Evolutionary conservation across 495 filamentous ascomycete species (phyloP).

Genomic region (Aspergillus heteromorphus): DNA sequence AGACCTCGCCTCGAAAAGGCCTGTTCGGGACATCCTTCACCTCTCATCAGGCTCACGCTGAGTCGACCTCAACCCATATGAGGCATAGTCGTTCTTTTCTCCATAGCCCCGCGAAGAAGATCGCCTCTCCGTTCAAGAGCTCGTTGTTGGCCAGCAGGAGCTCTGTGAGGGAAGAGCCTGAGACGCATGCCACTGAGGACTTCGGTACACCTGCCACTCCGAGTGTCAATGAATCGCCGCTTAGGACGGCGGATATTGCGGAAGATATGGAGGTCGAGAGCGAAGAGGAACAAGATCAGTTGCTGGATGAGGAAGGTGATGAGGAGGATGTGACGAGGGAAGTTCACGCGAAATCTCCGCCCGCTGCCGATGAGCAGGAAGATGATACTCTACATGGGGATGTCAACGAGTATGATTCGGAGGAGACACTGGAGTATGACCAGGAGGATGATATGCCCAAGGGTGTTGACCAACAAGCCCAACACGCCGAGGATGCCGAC

Average conservation of each 20-base stretch:
- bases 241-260: constrained; percentile 1
- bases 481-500: constrained; percentile 15
- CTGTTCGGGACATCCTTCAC: constrained; percentile 32
- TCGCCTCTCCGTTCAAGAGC: constrained; percentile 35
- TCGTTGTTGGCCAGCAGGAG: constrained; percentile 18
- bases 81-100: constrained; percentile 32
- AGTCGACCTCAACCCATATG: constrained; percentile 28
- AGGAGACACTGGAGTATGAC: constrained; percentile 7
- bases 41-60: constrained; percentile 16
- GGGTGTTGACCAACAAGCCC: neutral
- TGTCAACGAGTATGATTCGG: neutral
- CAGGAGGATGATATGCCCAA: constrained; percentile 4
- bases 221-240: constrained; percentile 12
- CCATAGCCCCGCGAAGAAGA: constrained; percentile 39
- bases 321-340: neutral
- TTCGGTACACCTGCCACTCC: constrained; percentile 5
- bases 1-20: constrained; percentile 41
- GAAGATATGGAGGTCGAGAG: constrained; percentile 5
- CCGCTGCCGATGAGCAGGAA: neutral
- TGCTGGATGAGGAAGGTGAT: constrained; percentile 8
- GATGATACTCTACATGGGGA: neutral
- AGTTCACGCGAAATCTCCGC: neutral
- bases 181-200: neutral
- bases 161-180: constrained; percentile 6
- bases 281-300: constrained; percentile 1